Evolutionary conservation across 2,329 filamentous ascomycete species (phyloP).

Genomic region (Fusarium pseudocircinatum): DNA sequence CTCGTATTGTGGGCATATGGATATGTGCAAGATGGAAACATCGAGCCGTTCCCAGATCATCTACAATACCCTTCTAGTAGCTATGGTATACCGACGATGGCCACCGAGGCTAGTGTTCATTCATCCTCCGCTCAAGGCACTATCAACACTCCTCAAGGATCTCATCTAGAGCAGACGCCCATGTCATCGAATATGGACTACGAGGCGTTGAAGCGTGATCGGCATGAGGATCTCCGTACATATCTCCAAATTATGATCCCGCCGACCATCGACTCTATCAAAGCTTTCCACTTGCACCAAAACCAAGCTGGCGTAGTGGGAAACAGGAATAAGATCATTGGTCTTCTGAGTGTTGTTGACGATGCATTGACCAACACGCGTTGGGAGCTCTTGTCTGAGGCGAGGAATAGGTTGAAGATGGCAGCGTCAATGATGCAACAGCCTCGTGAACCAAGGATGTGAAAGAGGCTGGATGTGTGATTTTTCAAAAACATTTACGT

Average conservation of each 20-base stretch:
- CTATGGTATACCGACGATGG: constrained; percentile 13
- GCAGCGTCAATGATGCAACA: constrained; percentile 44
- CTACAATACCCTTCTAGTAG: constrained; percentile 37
- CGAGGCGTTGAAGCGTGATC: constrained; percentile 35
- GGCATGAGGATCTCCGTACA: constrained; percentile 41
- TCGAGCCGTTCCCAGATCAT: constrained; percentile 42
- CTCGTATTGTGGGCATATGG: constrained; percentile 44
- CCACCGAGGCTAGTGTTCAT: constrained; percentile 32
- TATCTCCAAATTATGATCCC: constrained; percentile 45
- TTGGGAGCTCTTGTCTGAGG: constrained; percentile 42
- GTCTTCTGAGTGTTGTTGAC: constrained; percentile 40
- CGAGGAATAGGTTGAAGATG: constrained; percentile 40
- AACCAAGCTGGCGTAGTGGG: constrained; percentile 43
- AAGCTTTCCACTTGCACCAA: constrained; percentile 42
- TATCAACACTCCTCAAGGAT: constrained; percentile 28
- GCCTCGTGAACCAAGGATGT: constrained; percentile 35
- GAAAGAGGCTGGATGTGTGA: neutral
- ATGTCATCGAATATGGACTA: constrained; percentile 32
- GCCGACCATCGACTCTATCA: constrained; percentile 42
- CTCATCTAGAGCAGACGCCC: constrained; percentile 28
- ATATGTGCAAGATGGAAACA: constrained; percentile 41
- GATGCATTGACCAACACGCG: constrained; percentile 38
- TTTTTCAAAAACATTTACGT: neutral
- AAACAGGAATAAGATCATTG: constrained; percentile 42
- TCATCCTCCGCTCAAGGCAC: constrained; percentile 26